Conservation (phyloP, 345 rosid species). For the Physaria fendleri region DNA sequence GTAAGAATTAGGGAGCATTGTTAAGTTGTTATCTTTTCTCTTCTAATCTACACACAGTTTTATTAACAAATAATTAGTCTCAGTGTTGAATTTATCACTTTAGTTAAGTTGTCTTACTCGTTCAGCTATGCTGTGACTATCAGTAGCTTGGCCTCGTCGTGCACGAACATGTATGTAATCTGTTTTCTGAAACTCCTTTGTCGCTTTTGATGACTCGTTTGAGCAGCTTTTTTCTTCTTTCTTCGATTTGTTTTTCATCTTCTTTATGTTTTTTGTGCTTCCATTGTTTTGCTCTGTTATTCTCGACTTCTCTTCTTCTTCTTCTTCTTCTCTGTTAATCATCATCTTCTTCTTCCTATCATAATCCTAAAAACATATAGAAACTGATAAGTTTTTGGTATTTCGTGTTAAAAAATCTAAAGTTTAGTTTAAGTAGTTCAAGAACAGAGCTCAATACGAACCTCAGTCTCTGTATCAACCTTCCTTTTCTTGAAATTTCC, state of each 20-base stretch:
- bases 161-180: constrained; percentile 98
- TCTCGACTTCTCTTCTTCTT: constrained; percentile 56
- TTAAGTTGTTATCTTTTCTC: constrained; percentile 72
- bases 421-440: constrained; percentile 35
- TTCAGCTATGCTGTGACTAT: constrained; percentile 97
- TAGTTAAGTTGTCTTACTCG: too few relatives aligned
- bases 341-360: constrained; percentile 11
- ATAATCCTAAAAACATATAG: not conserved
- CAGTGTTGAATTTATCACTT: not conserved
- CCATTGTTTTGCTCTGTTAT: constrained; percentile 45
- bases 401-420: not conserved
- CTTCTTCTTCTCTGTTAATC: constrained; percentile 12
- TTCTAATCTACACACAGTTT: constrained; percentile 62
- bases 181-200: constrained; percentile 39
- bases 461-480: constrained; percentile 31
- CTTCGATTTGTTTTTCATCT: constrained; percentile 25
- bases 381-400: not conserved
- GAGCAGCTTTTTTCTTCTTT: constrained; percentile 40
- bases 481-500: constrained; percentile 61
- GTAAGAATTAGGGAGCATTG: constrained; percentile 23
- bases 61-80: not conserved
- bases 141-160: constrained; percentile 96
- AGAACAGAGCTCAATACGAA: constrained; percentile 4
- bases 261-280: constrained; percentile 28
- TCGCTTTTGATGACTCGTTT: constrained; percentile 58